Evolutionary conservation across 495 filamentous ascomycete species (phyloP), one percentile per base, ranked within the genome.

Genomic region (Aspergillus funiculosus): DNA sequence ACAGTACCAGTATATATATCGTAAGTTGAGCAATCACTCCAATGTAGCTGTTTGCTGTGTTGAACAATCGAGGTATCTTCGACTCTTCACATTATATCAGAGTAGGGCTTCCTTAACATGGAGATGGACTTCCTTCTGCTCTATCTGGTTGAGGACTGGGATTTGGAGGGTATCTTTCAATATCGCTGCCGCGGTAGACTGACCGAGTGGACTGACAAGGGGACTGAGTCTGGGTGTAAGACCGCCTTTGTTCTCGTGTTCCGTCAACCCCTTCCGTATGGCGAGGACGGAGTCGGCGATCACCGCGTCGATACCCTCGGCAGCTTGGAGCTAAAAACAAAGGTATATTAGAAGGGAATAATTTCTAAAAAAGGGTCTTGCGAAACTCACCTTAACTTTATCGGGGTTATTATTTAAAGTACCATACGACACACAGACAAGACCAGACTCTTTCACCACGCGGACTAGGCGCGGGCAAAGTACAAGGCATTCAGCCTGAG

Each of bases 361-460:
- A 11, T 19, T 15, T 5, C 21, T n/a, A 13, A 0, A 11, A 17
- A 10, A 8, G 13, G 28, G 19, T 21, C 22, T 18, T 10, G 19
- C 20, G 4, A 27, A 43, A 71, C 81, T 64, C 70, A 92, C 85
- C 71, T 91, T 82, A 11, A 94, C 89, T 48, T 92, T 83, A 29
- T 72, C 69, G 13, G 85, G 77, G 20, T 95, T 81, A 52, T 99
- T 97, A 58, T 99, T 99, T 56, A 86, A 63, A 24, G 68, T 64
- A 25, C 92, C 92, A 56, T 99, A 99, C 28, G 86, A 92, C n/a
- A 96, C 88, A 57, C 94, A 97, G 4, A 97, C 89, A 36, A 99
- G 66, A 10, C 92, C 92, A 17, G 79, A 86, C 66, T 94, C 87
- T 68, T 96, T 97, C 11, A 99, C 88, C n/a, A 95, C 89, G 53